Percentiles rank a stretch among this genome's conserved stretches.
phyloP scores from a whole-genome alignment of 2,329 filamentous ascomycete species.

The Mycosphaerelloides madeirae region DNA sequence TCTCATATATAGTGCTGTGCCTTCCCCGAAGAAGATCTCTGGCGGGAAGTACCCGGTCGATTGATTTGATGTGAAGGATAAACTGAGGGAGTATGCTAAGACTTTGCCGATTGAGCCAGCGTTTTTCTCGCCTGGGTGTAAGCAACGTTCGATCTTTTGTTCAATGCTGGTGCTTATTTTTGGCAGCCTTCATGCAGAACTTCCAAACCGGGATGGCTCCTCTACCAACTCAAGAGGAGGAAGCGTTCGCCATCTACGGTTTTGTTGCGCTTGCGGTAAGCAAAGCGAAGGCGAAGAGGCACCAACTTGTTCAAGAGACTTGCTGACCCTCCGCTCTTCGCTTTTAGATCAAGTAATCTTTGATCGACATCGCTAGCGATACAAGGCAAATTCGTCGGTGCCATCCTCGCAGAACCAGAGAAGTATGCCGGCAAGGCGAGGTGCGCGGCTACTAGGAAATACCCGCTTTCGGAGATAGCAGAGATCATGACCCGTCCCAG shows the following conservation, averaged over 20 bases:
- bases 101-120: background rate
- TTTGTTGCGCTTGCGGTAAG: background rate
- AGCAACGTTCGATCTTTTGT: background rate
- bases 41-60: background rate
- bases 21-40: background rate
- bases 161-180: background rate
- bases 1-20: background rate
- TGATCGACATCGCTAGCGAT: slow-evolving; percentile 1
- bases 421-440: slow-evolving; percentile 1
- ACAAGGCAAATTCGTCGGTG: slow-evolving; percentile 2
- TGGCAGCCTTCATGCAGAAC: slow-evolving; percentile 2
- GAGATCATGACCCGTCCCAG: background rate
- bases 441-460: background rate
- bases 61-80: background rate
- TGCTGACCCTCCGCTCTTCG: too few species aligned
- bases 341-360: too few species aligned
- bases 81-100: background rate
- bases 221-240: background rate
- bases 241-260: background rate
- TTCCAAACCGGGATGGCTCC: background rate
- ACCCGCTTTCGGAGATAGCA: background rate
- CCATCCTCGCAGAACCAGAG: slow-evolving; percentile 1
- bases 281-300: too few species aligned
- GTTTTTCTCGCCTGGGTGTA: slow-evolving; percentile 1
- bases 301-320: too few species aligned